A percentile compares a stretch with the other conserved stretches of the same genome.
These are phyloP conservation scores for Ascochyta rabiei DNA, from an alignment of 2,329 filamentous ascomycete species.

Conservation along the genomic window DNA sequence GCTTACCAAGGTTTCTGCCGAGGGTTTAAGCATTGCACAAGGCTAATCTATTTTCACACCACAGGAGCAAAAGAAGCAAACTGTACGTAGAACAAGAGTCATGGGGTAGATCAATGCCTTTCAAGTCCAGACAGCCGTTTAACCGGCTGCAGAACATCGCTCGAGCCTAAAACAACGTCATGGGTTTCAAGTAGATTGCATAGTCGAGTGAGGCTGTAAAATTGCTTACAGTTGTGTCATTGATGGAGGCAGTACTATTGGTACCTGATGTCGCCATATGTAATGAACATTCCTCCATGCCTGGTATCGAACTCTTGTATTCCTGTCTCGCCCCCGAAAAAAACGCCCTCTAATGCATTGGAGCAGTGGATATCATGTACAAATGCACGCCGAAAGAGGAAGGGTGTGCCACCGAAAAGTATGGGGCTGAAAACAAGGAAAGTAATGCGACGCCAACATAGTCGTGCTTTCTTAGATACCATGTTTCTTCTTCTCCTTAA, in stretches of 20 bases:
- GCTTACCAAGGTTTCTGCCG: slow-evolving; percentile 24
- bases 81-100: background rate
- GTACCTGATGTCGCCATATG: background rate
- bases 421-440: background rate
- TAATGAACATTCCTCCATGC: background rate
- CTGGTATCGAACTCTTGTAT: background rate
- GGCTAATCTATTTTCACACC: slow-evolving; percentile 17
- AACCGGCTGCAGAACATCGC: background rate
- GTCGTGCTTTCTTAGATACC: background rate
- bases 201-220: background rate
- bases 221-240: background rate
- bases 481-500: slow-evolving; percentile 45
- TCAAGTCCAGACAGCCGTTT: background rate
- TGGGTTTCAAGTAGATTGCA: background rate
- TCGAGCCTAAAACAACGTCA: background rate
- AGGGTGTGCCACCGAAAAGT: background rate
- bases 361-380: background rate
- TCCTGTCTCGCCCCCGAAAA: background rate
- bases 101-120: background rate
- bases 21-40: slow-evolving; percentile 17
- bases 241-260: background rate
- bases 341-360: background rate
- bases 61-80: background rate
- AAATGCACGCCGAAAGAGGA: background rate
- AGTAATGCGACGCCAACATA: background rate